phyloP scores from a whole-genome alignment of 2,329 filamentous ascomycete genomes.

The Ascochyta rabiei region DNA sequence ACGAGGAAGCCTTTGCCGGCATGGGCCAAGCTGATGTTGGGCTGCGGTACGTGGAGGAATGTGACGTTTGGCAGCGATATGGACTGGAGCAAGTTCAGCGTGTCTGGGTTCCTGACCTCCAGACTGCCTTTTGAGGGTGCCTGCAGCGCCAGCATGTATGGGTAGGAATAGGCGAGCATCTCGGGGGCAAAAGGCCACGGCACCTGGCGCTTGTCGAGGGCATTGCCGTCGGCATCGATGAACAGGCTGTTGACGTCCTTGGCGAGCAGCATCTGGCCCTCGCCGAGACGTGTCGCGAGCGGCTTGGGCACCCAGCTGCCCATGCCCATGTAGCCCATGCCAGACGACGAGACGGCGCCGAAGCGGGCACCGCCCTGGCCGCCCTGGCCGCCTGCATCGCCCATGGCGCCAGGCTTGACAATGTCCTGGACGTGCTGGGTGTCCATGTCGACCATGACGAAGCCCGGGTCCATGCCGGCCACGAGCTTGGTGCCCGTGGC shows the following conservation, averaged over 20 bases:
- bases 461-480: constrained; percentile 89
- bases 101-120: constrained; percentile 92
- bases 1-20: constrained; percentile 96
- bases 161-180: constrained; percentile 93
- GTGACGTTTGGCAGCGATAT: constrained; percentile 81
- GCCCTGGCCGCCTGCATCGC: constrained; percentile 60
- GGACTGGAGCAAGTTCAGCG: constrained; percentile 84
- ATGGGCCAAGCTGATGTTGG: constrained; percentile 91
- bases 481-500: constrained; percentile 84
- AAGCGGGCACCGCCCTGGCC: constrained; percentile 73
- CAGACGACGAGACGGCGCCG: constrained; percentile 79
- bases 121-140: constrained; percentile 80
- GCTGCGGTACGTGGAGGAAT: constrained; percentile 88
- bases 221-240: constrained; percentile 80
- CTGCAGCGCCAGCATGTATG: constrained; percentile 88
- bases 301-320: constrained; percentile 91
- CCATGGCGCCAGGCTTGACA: constrained; percentile 74
- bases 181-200: constrained; percentile 90
- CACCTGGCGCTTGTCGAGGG: constrained; percentile 84
- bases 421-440: constrained; percentile 78
- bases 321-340: constrained; percentile 97
- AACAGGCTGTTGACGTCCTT: constrained; percentile 97
- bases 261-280: constrained; percentile 89
- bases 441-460: constrained; percentile 84
- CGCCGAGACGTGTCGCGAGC: constrained; percentile 78